Conservation (phyloP, 108 stramenopile species). For the Nannochloropsis salina region DNA sequence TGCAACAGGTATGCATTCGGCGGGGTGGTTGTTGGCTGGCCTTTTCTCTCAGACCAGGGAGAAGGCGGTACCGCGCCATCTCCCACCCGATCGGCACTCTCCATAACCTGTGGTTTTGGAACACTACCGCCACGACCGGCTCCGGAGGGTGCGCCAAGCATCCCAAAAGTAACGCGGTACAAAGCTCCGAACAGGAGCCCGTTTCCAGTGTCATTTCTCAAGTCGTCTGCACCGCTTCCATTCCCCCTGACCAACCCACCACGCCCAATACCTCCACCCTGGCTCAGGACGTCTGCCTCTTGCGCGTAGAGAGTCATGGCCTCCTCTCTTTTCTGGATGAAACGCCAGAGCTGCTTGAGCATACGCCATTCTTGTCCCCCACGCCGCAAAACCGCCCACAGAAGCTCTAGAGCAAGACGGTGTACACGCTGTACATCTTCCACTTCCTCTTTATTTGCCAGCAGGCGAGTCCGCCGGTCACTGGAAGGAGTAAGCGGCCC, state of each 20-base stretch:
- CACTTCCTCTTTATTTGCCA: not conserved
- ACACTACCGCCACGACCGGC: not conserved
- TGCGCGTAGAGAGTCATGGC: not conserved
- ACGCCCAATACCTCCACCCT: not conserved
- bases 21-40: not conserved
- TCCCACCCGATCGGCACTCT: too few species aligned
- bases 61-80: too few species aligned
- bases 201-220: not conserved
- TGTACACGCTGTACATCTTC: not conserved
- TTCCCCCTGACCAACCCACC: too few species aligned
- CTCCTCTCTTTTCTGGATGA: slow-evolving; percentile 20
- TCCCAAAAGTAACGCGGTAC: not conserved
- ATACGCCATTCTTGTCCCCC: not conserved
- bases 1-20: not conserved
- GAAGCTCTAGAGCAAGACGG: not conserved
- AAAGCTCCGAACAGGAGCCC: not conserved
- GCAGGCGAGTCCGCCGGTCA: not conserved
- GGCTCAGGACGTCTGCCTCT: not conserved
- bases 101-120: too few species aligned
- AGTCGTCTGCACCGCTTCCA: not conserved
- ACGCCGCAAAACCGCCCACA: not conserved
- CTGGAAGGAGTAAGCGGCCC: not conserved
- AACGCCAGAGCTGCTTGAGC: not conserved
- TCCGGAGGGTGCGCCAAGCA: not conserved
- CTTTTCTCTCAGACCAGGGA: not conserved